A percentile compares a stretch with the other conserved stretches of the same genome.
These are phyloP conservation scores for Cladosporium sp. DNA, from an alignment of 2,329 filamentous ascomycete species.

Conservation along the genomic window DNA sequence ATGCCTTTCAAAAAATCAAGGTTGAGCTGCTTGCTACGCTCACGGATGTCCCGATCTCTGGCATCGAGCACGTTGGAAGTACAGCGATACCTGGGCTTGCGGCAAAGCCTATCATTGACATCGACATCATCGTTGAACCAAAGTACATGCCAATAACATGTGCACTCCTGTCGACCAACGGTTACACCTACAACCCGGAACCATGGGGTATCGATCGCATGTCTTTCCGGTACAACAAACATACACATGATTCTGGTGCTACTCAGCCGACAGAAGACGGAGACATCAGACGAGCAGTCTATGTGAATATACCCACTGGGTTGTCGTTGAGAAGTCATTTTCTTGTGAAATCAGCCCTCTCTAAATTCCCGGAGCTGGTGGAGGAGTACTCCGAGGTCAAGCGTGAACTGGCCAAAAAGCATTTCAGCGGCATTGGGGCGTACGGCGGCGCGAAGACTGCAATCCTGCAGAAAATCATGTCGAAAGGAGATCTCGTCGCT, in stretches of 20 bases:
- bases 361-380: background rate
- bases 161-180: background rate
- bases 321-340: background rate
- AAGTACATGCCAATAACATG: background rate
- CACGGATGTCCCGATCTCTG: background rate
- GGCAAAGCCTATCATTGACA: conserved; percentile 3
- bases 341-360: background rate
- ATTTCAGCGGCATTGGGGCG: background rate
- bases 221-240: conserved; percentile 7
- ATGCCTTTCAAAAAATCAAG: background rate
- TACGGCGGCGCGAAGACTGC: background rate
- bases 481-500: background rate
- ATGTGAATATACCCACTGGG: background rate
- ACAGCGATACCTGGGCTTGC: conserved; percentile 2
- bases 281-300: conserved; percentile 10
- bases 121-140: conserved; percentile 3
- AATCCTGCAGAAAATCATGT: conserved; percentile 1
- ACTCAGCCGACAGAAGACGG: conserved; percentile 1
- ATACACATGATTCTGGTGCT: background rate
- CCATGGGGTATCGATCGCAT: conserved; percentile 3
- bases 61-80: conserved; percentile 7
- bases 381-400: background rate
- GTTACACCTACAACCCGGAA: conserved; percentile 6
- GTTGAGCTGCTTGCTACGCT: background rate
- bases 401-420: background rate